A percentile compares a stretch with the other conserved stretches of the same genome.
Evolutionary conservation across 176 grass and related monocot species (phyloP).

Genomic region (Rhynchospora pubera): DNA sequence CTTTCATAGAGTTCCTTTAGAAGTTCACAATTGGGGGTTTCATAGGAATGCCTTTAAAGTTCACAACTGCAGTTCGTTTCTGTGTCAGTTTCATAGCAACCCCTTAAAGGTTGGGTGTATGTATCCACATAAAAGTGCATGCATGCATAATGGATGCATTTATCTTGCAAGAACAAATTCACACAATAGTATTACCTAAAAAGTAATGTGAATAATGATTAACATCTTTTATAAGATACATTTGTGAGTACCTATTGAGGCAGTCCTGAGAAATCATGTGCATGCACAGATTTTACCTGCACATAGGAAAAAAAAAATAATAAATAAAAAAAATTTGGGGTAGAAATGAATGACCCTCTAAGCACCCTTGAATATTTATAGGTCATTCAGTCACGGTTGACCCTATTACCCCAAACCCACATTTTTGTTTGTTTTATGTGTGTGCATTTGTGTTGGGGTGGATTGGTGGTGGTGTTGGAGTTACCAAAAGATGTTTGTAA

Average conservation of each 20-base stretch:
- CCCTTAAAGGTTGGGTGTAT: neutral
- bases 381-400: too few relatives aligned
- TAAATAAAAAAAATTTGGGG: too few relatives aligned
- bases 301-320: neutral
- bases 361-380: neutral
- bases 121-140: neutral
- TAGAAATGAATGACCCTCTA: neutral
- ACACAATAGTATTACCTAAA: neutral
- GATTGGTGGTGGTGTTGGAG: slow-evolving; percentile 10
- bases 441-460: neutral
- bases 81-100: neutral
- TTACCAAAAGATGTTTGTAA: neutral
- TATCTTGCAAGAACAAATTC: neutral
- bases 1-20: neutral
- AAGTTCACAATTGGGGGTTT: neutral
- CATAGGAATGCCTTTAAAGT: neutral
- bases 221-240: neutral
- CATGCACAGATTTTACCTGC: neutral
- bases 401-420: too few relatives aligned
- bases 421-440: too few relatives aligned
- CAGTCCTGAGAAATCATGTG: neutral
- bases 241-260: neutral
- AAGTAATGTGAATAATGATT: neutral
- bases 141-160: neutral
- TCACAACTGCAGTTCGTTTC: neutral